Conservation (phyloP, 2,329 filamentous ascomycete genomes). For the Dendryphion nanum region DNA sequence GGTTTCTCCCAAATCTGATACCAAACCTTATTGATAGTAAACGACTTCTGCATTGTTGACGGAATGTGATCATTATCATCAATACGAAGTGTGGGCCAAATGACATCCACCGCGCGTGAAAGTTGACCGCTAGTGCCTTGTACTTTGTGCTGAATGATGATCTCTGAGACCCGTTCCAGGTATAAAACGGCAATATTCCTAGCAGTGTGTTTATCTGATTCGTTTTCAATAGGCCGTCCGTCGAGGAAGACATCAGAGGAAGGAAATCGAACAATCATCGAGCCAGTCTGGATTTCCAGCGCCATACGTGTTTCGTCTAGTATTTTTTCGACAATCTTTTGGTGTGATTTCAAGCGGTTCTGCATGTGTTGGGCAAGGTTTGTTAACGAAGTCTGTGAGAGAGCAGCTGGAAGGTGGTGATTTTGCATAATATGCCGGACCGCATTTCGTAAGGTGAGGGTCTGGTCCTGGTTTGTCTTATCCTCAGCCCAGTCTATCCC, state of each 20-base stretch:
- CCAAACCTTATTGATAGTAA: background rate
- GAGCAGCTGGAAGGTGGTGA: conserved; percentile 64
- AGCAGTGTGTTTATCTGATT: conserved; percentile 16
- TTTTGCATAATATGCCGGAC: conserved; percentile 65
- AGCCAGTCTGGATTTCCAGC: conserved; percentile 39
- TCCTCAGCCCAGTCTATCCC: conserved; percentile 79
- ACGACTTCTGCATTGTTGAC: background rate
- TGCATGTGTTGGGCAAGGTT: conserved; percentile 48
- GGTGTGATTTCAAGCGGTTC: conserved; percentile 50
- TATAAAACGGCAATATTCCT: conserved; percentile 41
- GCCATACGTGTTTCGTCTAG: conserved; percentile 51
- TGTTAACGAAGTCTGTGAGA: conserved; percentile 62
- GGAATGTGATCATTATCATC: background rate
- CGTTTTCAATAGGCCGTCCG: conserved; percentile 10
- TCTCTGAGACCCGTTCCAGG: conserved; percentile 48
- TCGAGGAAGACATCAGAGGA: conserved; percentile 17
- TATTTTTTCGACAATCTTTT: conserved; percentile 55
- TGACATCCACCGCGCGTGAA: conserved; percentile 35
- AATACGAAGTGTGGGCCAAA: conserved; percentile 39
- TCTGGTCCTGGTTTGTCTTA: conserved; percentile 73
- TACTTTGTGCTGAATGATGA: conserved; percentile 51
- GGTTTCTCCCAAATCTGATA: background rate
- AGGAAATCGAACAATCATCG: conserved; percentile 30
- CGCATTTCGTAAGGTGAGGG: conserved; percentile 77
- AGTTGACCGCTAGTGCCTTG: conserved; percentile 46